Evolutionary conservation across 306 rosid species (phyloP).

Genomic region (Quercus ilex): DNA sequence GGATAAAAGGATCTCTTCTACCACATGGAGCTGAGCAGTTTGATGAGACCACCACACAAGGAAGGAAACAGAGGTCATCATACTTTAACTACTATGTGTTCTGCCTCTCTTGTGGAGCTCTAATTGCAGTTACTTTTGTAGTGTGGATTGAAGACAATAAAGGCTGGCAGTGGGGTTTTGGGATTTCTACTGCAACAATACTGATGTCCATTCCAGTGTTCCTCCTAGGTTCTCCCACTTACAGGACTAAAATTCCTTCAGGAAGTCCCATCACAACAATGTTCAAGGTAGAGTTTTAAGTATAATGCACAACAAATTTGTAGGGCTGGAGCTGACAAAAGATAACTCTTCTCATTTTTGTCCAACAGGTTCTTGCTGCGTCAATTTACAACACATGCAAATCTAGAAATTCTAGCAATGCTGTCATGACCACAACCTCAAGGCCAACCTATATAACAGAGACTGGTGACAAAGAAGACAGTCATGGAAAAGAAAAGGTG

Average conservation of each 20-base stretch:
- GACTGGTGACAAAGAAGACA: slow-evolving; percentile 21
- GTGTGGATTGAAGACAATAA: slow-evolving; percentile 90
- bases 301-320: background rate
- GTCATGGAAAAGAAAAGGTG: slow-evolving; percentile 16
- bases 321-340: background rate
- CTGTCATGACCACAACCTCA: slow-evolving; percentile 31
- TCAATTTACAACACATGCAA: slow-evolving; percentile 45
- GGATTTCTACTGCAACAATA: slow-evolving; percentile 56
- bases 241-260: slow-evolving; percentile 59
- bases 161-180: slow-evolving; percentile 91
- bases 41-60: slow-evolving; percentile 53
- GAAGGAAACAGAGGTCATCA: slow-evolving; percentile 60
- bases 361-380: slow-evolving; percentile 60
- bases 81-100: slow-evolving; percentile 77
- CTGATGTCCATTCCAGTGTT: slow-evolving; percentile 68
- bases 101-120: slow-evolving; percentile 71
- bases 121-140: slow-evolving; percentile 70
- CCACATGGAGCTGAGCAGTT: slow-evolving; percentile 85
- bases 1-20: slow-evolving; percentile 83
- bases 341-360: slow-evolving; percentile 2
- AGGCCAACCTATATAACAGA: slow-evolving; percentile 29
- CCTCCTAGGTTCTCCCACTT: slow-evolving; percentile 58
- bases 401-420: slow-evolving; percentile 35
- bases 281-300: slow-evolving; percentile 46
- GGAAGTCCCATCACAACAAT: slow-evolving; percentile 75